Conservation (phyloP, 1,139 yeast genomes). For the Suhomyces bribrorum region DNA sequence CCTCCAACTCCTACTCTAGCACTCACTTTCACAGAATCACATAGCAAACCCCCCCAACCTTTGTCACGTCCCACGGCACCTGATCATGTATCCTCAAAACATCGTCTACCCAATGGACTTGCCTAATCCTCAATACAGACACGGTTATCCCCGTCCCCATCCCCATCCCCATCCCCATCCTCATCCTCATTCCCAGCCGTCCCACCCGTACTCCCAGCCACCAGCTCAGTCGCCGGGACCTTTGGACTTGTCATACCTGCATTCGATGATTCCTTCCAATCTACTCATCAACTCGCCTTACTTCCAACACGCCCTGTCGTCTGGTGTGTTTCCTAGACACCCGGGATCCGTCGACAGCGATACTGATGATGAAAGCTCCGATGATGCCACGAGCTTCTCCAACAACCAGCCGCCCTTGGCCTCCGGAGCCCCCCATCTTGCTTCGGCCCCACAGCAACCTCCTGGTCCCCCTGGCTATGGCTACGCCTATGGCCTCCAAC, state of each 20-base stretch:
- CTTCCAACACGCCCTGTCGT: conserved; percentile 18
- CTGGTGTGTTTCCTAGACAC: conserved; percentile 5
- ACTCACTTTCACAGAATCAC: too few species aligned
- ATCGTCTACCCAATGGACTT: conserved; percentile 11
- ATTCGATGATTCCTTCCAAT: conserved; percentile 62
- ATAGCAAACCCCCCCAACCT: too few species aligned
- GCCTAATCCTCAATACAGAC: conserved; percentile 8
- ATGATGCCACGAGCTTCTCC: neutral
- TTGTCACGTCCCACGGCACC: too few species aligned
- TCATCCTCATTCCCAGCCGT: conserved; percentile 4
- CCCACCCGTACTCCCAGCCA: neutral
- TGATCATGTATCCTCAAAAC: conserved; percentile 10
- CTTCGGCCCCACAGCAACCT: conserved; percentile 16
- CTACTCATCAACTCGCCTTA: conserved; percentile 68
- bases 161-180: conserved; percentile 3
- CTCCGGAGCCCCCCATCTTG: conserved; percentile 1
- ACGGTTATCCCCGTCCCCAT: conserved; percentile 1
- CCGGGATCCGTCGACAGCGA: conserved; percentile 1
- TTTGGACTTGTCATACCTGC: conserved; percentile 13
- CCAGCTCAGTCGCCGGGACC: conserved; percentile 10
- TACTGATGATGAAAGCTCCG: conserved; percentile 9
- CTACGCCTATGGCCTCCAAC: conserved; percentile 10
- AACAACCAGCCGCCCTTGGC: neutral
- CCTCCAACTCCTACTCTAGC: too few species aligned
- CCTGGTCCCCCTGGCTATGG: conserved; percentile 9